phyloP scores from a whole-genome alignment of 2,329 filamentous ascomycete genomes.

The Ilyonectria sp. region DNA sequence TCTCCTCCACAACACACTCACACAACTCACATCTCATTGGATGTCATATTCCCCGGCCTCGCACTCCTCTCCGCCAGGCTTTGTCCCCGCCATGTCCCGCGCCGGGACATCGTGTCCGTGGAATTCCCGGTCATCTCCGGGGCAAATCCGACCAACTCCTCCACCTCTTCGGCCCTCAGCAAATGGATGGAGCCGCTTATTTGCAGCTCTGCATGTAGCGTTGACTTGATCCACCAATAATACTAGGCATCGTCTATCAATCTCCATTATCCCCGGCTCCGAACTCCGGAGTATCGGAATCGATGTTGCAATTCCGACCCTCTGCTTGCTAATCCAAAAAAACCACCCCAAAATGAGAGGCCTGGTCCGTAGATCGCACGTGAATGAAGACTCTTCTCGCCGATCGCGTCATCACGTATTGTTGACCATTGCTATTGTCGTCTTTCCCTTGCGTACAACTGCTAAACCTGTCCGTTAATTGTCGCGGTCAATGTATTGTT shows the following conservation, averaged over 20 bases:
- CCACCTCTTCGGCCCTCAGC: background rate
- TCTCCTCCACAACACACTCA: no score
- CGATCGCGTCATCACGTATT: background rate
- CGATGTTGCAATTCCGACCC: conserved; percentile 23
- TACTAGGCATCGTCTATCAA: background rate
- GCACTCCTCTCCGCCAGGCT: no score
- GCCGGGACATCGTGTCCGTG: no score
- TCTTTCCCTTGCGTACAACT: background rate
- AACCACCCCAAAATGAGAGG: background rate
- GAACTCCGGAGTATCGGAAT: conserved; percentile 20
- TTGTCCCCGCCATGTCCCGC: no score
- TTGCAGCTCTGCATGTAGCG: background rate
- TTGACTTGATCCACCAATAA: conserved; percentile 12
- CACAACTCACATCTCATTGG: no score
- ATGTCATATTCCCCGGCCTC: no score
- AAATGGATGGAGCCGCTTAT: background rate
- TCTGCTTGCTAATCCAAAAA: conserved; percentile 36
- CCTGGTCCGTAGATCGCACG: background rate
- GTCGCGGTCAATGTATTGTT: background rate
- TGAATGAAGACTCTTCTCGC: background rate
- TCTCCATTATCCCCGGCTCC: conserved; percentile 15
- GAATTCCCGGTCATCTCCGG: background rate
- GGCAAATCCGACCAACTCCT: no score
- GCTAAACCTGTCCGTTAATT: background rate
- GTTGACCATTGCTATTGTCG: background rate